Base-by-base conservation (phyloP, 441 rosid species). In the Aquilaria agallochum region DNA sequence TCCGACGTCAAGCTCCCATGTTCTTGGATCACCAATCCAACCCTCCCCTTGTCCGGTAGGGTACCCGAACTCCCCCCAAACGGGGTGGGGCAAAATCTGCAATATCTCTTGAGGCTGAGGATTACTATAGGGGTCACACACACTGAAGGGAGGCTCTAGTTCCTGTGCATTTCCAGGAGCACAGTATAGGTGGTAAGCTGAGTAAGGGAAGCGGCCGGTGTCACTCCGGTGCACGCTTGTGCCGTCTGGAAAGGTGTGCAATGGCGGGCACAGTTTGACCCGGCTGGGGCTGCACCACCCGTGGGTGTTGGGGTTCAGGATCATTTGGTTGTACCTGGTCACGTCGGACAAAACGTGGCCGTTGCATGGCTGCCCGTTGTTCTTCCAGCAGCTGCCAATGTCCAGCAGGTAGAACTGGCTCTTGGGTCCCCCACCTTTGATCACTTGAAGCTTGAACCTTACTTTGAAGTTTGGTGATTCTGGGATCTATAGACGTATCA, bases 331-430 rank as follows among this genome's bases (percentile, higher is more conserved):
- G 77, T 89, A 92, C 55, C 92, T 70, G 0, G 95, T 89, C 11
- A 92, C 90, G 66, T 89, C 92, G 2, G 88, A 78, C 5, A 86
- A 78, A 42, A 81, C 92, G 62, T 87, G 74, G 1, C 92, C 96
- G 56, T 91, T 77, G 49, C 97, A 91, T 9, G 84, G 76, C 44
- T 65, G 65, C 1, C 96, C 97, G 55, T 82, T 72, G 83, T 91
- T 91, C 82, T 91, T 91, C 97, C 94, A 91, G 70, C 97, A 89
- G 67, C 97, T 86, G 11, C 97, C 96, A 40, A 88, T 83, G 73
- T 90, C 94, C 68, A 86, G 70, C 64, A 90, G 64, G 73, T 91
- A 91, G 69, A 91, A 88, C 53, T 91, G 97, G 78, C 94, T 89
- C 34, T 69, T 78, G 8, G 88, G 81, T 46, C 97, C 94, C 49